Conservation (phyloP, 2,329 filamentous ascomycete species). For the Colletotrichum sp. region DNA sequence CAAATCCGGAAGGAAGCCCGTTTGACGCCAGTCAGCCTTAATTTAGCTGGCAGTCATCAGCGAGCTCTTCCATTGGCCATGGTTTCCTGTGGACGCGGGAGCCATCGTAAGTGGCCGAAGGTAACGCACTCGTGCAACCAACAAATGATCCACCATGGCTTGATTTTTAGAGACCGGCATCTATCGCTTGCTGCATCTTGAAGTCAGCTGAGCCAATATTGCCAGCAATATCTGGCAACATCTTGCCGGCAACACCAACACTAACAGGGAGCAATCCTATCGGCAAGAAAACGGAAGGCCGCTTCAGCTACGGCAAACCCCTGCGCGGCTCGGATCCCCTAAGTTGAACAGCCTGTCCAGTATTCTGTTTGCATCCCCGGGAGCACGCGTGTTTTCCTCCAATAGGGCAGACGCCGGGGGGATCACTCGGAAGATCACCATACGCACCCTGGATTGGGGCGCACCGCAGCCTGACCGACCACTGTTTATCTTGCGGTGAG, state of each 20-base stretch:
- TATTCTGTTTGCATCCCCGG: neutral
- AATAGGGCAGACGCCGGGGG: neutral
- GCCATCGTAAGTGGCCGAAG: neutral
- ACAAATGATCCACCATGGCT: neutral
- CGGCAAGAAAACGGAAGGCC: neutral
- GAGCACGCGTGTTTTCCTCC: neutral
- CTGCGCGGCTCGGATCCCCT: neutral
- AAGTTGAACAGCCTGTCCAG: neutral
- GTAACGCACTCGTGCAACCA: neutral
- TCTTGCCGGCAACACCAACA: neutral
- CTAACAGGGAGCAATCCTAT: neutral
- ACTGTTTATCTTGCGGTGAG: slow-evolving; percentile 12
- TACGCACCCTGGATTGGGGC: slow-evolving; percentile 9
- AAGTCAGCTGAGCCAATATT: neutral
- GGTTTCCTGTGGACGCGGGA: neutral
- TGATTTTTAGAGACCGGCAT: neutral
- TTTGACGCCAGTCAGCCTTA: neutral
- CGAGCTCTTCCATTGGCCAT: neutral
- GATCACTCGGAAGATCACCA: slow-evolving; percentile 8
- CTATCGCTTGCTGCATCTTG: neutral
- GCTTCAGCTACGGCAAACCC: neutral
- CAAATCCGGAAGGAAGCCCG: neutral
- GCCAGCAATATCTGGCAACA: neutral
- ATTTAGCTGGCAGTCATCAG: neutral
- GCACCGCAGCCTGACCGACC: neutral